A percentile compares a stretch with the other conserved stretches of the same genome.
phyloP scores from a whole-genome alignment of 2,329 filamentous ascomycete species.

The Huntiella omanensis region DNA sequence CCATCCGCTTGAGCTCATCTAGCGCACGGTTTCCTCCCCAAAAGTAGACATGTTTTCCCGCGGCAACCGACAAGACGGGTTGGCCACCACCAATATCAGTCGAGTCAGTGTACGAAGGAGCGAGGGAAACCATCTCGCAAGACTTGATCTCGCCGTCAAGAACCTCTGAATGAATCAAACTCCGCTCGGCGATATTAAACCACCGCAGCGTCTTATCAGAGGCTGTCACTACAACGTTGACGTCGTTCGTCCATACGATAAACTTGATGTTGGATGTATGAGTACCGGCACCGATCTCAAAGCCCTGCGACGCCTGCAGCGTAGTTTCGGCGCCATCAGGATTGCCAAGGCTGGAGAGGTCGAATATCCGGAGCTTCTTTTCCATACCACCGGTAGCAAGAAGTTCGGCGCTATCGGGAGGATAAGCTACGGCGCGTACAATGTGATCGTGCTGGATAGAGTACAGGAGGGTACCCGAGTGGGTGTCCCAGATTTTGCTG shows the following conservation, averaged over 20 bases:
- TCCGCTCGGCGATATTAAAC: conserved; percentile 70
- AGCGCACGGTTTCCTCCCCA: conserved; percentile 61
- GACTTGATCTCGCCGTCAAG: conserved; percentile 78
- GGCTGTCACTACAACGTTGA: conserved; percentile 76
- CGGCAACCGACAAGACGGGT: conserved; percentile 68
- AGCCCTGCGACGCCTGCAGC: conserved; percentile 43
- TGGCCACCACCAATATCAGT: conserved; percentile 47
- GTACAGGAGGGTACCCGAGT: conserved; percentile 74
- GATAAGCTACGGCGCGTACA: conserved; percentile 81
- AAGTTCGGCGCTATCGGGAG: conserved; percentile 61
- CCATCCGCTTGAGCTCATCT: conserved; percentile 56
- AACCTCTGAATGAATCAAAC: conserved; percentile 55
- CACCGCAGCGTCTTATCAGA: conserved; percentile 84
- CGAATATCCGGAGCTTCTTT: conserved; percentile 90
- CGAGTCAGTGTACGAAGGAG: conserved; percentile 36
- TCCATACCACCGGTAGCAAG: conserved; percentile 88
- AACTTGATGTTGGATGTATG: conserved; percentile 87
- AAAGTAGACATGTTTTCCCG: conserved; percentile 88
- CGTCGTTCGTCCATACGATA: conserved; percentile 82
- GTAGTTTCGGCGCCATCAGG: conserved; percentile 14
- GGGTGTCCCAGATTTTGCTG: conserved; percentile 93
- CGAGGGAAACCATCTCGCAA: conserved; percentile 66
- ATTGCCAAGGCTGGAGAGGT: conserved; percentile 44
- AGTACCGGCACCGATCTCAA: conserved; percentile 71
- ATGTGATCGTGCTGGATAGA: conserved; percentile 88